phyloP scores from a whole-genome alignment of 257 asterid genomes.

The Jacaranda mimosifolia region DNA sequence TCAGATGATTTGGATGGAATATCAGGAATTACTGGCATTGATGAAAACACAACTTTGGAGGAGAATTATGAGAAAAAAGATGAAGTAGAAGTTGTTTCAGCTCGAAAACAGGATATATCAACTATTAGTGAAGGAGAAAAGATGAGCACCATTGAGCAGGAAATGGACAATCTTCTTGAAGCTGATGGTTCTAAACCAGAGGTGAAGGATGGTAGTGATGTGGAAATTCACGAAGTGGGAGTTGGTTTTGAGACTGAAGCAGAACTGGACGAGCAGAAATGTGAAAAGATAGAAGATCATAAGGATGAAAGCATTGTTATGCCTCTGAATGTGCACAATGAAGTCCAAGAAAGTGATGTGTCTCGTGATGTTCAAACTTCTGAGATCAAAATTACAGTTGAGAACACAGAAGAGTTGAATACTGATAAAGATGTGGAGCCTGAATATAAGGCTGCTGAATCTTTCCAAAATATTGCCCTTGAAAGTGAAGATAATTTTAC shows the following conservation, averaged over 20 bases:
- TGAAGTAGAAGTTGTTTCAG: slow-evolving; percentile 28
- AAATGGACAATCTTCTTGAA: slow-evolving; percentile 17
- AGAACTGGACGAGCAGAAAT: slow-evolving; percentile 7
- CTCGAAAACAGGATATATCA: not conserved
- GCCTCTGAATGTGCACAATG: slow-evolving; percentile 9
- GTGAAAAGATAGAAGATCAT: not conserved
- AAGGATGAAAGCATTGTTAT: slow-evolving; percentile 16
- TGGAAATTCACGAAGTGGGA: slow-evolving; percentile 22
- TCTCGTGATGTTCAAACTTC: slow-evolving; percentile 12
- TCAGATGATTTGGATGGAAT: slow-evolving; percentile 40
- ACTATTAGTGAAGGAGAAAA: slow-evolving; percentile 9
- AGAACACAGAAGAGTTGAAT: not conserved
- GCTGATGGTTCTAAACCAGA: slow-evolving; percentile 23
- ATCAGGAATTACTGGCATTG: slow-evolving; percentile 41
- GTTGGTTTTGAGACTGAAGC: slow-evolving; percentile 17
- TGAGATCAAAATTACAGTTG: slow-evolving; percentile 7
- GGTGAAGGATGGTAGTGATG: slow-evolving; percentile 5
- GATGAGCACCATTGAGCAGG: slow-evolving; percentile 12
- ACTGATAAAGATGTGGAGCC: not conserved
- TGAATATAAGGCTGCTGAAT: slow-evolving; percentile 6
- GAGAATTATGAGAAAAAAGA: slow-evolving; percentile 2
- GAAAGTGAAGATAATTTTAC: slow-evolving; percentile 21
- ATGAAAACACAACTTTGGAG: slow-evolving; percentile 20
- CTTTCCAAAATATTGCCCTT: not conserved
- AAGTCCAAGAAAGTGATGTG: slow-evolving; percentile 31